Percentiles rank a stretch among this genome's conserved stretches.
Conservation (phyloP, 2,329 filamentous ascomycete genomes). For the Paraphoma chrysanthemicola region DNA sequence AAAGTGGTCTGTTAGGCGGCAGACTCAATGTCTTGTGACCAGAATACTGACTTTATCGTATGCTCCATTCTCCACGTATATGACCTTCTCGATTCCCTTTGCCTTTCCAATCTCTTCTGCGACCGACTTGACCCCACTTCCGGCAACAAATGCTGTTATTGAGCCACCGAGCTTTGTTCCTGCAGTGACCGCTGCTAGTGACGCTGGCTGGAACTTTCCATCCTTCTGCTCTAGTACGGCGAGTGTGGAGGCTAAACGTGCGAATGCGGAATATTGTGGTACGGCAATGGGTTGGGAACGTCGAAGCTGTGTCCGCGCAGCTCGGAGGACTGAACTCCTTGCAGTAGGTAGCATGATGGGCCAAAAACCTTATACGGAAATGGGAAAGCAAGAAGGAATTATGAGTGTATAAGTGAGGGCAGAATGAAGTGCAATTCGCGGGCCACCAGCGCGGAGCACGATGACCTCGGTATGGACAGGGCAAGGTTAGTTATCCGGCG, state of each 20-base stretch:
- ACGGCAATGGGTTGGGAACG: conserved; percentile 36
- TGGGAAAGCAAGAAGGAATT: neutral
- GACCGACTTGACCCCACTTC: conserved; percentile 74
- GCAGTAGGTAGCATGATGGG: conserved; percentile 46
- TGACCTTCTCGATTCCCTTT: conserved; percentile 87
- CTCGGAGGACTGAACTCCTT: conserved; percentile 44
- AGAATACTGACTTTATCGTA: conserved; percentile 79
- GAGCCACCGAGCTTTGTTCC: conserved; percentile 85
- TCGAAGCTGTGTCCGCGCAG: conserved; percentile 55
- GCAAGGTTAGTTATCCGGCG: conserved; percentile 21
- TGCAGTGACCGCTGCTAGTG: conserved; percentile 83
- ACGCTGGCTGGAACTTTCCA: conserved; percentile 82
- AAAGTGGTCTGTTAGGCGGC: conserved; percentile 11
- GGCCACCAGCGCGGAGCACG: conserved; percentile 9
- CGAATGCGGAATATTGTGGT: conserved; percentile 62
- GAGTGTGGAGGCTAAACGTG: conserved; percentile 82
- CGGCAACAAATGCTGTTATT: conserved; percentile 87
- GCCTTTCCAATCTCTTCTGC: conserved; percentile 89
- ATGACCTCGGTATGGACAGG: conserved; percentile 38
- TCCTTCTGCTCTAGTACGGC: conserved; percentile 92
- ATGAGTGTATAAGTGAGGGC: no score
- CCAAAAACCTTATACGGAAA: neutral
- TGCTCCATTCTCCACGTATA: conserved; percentile 84
- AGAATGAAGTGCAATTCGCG: neutral
- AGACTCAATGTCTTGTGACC: neutral